A percentile compares a stretch with the other conserved stretches of the same genome.
These are phyloP conservation scores for Umbelopsis sp. DNA, from an alignment of 371 early-diverging fungal species.

Conservation along the genomic window DNA sequence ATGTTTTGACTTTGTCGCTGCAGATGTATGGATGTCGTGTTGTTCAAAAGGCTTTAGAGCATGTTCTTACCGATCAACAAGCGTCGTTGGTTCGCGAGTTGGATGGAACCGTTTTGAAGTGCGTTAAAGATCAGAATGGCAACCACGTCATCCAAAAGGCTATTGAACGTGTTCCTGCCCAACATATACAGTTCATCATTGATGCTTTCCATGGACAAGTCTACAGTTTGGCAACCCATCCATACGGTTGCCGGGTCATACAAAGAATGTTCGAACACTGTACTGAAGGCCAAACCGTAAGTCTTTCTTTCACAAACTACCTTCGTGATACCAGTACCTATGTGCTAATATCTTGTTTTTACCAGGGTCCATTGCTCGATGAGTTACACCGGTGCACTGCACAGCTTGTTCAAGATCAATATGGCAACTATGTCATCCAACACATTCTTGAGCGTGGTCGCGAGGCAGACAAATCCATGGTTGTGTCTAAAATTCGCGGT, in stretches of 20 bases:
- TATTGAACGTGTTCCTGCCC: constrained; percentile 95
- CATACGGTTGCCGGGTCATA: constrained; percentile 99
- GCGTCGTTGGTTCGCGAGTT: constrained; percentile 90
- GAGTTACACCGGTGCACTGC: constrained; percentile 92
- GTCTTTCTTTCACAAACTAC: constrained; percentile 21
- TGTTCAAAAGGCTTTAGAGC: constrained; percentile 99
- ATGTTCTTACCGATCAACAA: constrained; percentile 87
- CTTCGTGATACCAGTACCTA: no score
- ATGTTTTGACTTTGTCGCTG: constrained; percentile 90
- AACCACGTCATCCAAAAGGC: constrained; percentile 99
- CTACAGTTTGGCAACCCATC: constrained; percentile 95
- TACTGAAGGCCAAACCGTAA: constrained; percentile 81
- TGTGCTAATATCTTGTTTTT: no score
- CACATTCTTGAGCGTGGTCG: constrained; percentile 97
- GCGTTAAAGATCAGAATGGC: constrained; percentile 99
- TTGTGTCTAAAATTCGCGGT: constrained; percentile 90
- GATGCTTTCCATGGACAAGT: constrained; percentile 98
- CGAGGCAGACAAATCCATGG: constrained; percentile 78
- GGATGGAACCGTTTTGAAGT: constrained; percentile 93
- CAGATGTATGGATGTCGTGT: constrained; percentile 99
- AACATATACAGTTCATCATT: constrained; percentile 95
- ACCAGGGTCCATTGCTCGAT: constrained; percentile 78
- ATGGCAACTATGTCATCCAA: constrained; percentile 98
- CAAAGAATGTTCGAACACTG: constrained; percentile 99
- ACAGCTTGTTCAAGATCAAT: constrained; percentile 97